A percentile compares a stretch with the other conserved stretches of the same genome.
Evolutionary conservation across 2,329 filamentous ascomycete genomes (phyloP).

Genomic region (Periconia macrospinosa): DNA sequence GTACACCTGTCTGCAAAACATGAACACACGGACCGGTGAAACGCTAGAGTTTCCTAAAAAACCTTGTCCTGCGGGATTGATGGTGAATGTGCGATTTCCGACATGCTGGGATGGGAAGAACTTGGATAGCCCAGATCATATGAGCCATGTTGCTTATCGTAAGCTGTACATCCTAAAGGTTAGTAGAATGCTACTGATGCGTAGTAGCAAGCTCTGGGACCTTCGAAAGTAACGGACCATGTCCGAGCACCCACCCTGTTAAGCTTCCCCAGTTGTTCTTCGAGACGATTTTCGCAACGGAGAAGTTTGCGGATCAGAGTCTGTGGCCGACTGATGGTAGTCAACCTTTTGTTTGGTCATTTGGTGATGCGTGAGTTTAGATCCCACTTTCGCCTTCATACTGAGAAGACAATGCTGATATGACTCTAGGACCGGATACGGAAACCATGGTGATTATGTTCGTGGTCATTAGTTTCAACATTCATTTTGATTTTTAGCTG

Average conservation of each 20-base stretch:
- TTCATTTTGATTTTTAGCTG: neutral
- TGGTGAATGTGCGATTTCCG: conserved; percentile 44
- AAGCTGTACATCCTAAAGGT: neutral
- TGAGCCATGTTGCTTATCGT: conserved; percentile 48
- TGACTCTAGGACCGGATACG: conserved; percentile 45
- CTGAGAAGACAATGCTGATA: conserved; percentile 30
- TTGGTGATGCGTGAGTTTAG: conserved; percentile 36
- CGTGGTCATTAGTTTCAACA: neutral
- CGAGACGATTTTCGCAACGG: conserved; percentile 34
- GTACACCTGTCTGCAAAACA: conserved; percentile 47
- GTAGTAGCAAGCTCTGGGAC: conserved; percentile 13
- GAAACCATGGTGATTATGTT: conserved; percentile 46
- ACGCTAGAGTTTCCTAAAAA: conserved; percentile 44
- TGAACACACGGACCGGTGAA: conserved; percentile 43
- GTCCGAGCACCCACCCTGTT: conserved; percentile 53
- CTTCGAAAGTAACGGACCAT: conserved; percentile 51
- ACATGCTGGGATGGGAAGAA: conserved; percentile 52
- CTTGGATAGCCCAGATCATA: conserved; percentile 56
- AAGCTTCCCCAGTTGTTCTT: conserved; percentile 25
- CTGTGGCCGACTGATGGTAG: conserved; percentile 27
- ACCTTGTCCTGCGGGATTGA: conserved; percentile 46
- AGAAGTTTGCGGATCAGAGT: conserved; percentile 28
- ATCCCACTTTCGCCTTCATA: neutral
- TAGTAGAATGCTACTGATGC: neutral
- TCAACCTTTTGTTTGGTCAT: conserved; percentile 32